Evolutionary conservation across 345 rosid genomes (phyloP), one percentile per base, ranked within the genome.

Genomic region (Hypericum perforatum): DNA sequence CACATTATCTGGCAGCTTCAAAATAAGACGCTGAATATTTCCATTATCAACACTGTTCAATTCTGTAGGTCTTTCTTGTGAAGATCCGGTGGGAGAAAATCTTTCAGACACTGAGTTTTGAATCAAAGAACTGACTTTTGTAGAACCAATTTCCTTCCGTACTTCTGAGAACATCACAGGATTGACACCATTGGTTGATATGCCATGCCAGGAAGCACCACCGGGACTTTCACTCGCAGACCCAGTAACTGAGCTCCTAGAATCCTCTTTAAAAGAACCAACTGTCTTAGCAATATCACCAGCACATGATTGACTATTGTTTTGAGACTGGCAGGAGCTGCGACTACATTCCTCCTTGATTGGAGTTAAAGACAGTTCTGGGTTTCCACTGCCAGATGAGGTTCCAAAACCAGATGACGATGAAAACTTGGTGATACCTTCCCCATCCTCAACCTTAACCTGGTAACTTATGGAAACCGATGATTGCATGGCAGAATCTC

Each of bases 321-420:
- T 52, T 15, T 52, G 55, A 0, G 55, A 52, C 41, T 52, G 55
- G 39, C 55, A 36, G 38, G 55, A 52, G 41, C 55, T 52, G 55
- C 55, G 37, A 16, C 41, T 52, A 13, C 39, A n/a, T 13, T 52
- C 55, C 38, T 52, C 55, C 15, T 38, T 52, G 39, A 37, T 38
- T 16, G 39, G 38, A 9, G 55, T 11, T 11, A 38, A 16, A 37
- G 41, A 36, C 8, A 16, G 41, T 10, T 52, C 55, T 9, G 55
- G 11, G 11, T 15, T 12, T 16, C 55, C 55, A 37, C 41, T 13
- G n/a, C 55, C 55, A 37, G 29, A 13, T 46, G 15, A 52, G 37
- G n/a, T 52, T 10, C 6, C 38, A 6, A 41, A 37, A 3, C 55
- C 55, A 32, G 55, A 13, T 9, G 55, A 36, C n/a, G 41, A 15